phyloP scores from a whole-genome alignment of 306 rosid genomes.

The Bauhinia variegata region DNA sequence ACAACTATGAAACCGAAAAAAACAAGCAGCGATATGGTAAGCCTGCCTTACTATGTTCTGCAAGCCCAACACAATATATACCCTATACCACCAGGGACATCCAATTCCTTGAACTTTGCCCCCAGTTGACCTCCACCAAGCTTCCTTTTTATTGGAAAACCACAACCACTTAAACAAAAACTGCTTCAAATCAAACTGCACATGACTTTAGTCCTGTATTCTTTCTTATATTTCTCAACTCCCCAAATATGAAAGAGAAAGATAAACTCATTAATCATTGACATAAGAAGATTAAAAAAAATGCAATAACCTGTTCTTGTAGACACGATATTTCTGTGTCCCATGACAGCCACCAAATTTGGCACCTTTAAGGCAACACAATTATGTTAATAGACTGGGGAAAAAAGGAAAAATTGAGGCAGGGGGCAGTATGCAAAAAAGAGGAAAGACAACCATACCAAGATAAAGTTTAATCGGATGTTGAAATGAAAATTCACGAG shows the following conservation, averaged over 20 bases:
- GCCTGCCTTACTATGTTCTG: background rate
- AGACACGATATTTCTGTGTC: constrained; percentile 73
- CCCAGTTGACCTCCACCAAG: constrained; percentile 4
- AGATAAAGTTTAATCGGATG: constrained; percentile 94
- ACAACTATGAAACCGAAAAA: background rate
- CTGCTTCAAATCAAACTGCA: constrained; percentile 1
- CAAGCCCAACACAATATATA: constrained; percentile 17
- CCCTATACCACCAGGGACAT: constrained; percentile 8
- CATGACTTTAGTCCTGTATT: background rate
- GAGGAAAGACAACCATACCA: constrained; percentile 57
- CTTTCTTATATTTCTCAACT: too few relatives aligned
- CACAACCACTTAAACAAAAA: constrained; percentile 13
- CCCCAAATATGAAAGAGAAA: background rate
- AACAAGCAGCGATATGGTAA: background rate
- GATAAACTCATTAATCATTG: constrained; percentile 14
- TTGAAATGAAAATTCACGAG: constrained; percentile 83
- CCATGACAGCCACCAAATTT: constrained; percentile 83
- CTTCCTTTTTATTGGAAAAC: constrained; percentile 12
- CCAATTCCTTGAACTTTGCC: background rate
- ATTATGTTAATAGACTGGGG: constrained; percentile 24
- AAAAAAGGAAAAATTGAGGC: background rate
- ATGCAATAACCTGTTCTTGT: constrained; percentile 70
- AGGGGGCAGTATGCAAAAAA: constrained; percentile 2
- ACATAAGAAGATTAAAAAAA: constrained; percentile 14
- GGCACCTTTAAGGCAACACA: constrained; percentile 65